These are phyloP conservation scores for Xylaria palmicola DNA, from an alignment of 495 filamentous ascomycete species.

Conservation along the genomic window DNA sequence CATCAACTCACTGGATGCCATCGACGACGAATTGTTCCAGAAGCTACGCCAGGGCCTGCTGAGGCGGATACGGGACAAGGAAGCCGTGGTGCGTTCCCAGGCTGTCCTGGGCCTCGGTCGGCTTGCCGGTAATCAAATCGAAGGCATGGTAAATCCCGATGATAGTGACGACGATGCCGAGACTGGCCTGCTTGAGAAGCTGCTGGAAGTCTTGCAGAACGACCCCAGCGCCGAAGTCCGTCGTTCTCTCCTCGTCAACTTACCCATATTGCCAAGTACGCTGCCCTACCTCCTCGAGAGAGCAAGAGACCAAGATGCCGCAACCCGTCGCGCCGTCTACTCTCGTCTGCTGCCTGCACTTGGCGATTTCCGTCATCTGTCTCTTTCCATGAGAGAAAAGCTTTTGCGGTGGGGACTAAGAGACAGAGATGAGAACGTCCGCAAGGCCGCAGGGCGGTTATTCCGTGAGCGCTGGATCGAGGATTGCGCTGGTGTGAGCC, in stretches of 20 bases:
- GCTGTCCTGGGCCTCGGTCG: slow-evolving; percentile 88
- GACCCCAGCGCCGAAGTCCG: slow-evolving; percentile 93
- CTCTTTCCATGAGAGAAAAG: slow-evolving; percentile 93
- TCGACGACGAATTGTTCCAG: slow-evolving; percentile 86
- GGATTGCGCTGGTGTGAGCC: slow-evolving; percentile 72
- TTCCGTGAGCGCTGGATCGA: slow-evolving; percentile 97
- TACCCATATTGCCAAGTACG: slow-evolving; percentile 75
- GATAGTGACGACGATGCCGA: slow-evolving; percentile 58
- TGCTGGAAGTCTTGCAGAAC: slow-evolving; percentile 91
- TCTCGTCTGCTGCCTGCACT: slow-evolving; percentile 83
- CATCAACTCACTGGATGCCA: slow-evolving; percentile 86
- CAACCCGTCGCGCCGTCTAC: slow-evolving; percentile 82
- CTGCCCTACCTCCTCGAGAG: slow-evolving; percentile 92
- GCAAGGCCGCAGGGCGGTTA: slow-evolving; percentile 83
- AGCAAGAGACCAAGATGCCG: slow-evolving; percentile 81
- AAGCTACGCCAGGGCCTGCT: slow-evolving; percentile 71
- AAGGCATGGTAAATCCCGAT: slow-evolving; percentile 69
- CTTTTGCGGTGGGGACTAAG: slow-evolving; percentile 92
- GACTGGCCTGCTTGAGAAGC: slow-evolving; percentile 67
- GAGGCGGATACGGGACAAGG: slow-evolving; percentile 88
- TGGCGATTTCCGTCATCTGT: slow-evolving; percentile 94
- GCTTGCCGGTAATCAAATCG: slow-evolving; percentile 75
- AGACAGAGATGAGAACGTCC: slow-evolving; percentile 91
- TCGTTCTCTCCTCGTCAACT: slow-evolving; percentile 80
- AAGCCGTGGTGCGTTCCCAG: slow-evolving; percentile 85